phyloP scores from a whole-genome alignment of 75 land plant genomes.

The Pinus taeda region DNA sequence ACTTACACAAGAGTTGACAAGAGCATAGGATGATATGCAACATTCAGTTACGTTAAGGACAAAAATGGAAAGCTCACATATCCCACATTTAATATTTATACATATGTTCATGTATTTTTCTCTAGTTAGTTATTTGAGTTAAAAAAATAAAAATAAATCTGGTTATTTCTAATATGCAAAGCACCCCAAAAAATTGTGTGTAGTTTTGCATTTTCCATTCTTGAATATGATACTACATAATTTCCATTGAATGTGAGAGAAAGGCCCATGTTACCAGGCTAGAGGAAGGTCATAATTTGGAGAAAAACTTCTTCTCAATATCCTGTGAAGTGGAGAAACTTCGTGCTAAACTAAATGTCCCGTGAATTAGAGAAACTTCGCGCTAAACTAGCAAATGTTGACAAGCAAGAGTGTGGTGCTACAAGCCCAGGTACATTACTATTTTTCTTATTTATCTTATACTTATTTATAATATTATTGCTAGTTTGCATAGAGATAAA shows the following conservation, averaged over 20 bases:
- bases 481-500: too few species aligned
- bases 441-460: not conserved
- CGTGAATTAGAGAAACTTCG: constrained; percentile 43
- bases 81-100: not conserved
- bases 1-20: too few species aligned
- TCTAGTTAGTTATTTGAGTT: too few species aligned
- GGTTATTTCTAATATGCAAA: not conserved
- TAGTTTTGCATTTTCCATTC: too few species aligned
- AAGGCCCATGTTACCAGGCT: constrained; percentile 55
- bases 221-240: constrained; percentile 15
- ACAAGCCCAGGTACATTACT: not conserved
- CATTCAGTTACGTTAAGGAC: too few species aligned
- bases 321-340: constrained; percentile 57
- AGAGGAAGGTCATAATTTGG: constrained; percentile 71
- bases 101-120: not conserved
- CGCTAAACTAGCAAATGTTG: constrained; percentile 54
- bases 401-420: constrained; percentile 35
- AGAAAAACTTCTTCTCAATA: constrained; percentile 67
- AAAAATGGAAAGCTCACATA: too few species aligned
- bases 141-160: too few species aligned
- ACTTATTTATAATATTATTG: not conserved
- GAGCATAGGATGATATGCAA: too few species aligned
- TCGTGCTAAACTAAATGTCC: too few species aligned
- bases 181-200: not conserved
- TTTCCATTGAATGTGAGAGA: constrained; percentile 68